Evolutionary conservation across 176 grass and related monocot species (phyloP).

Genomic region (Zea mays): DNA sequence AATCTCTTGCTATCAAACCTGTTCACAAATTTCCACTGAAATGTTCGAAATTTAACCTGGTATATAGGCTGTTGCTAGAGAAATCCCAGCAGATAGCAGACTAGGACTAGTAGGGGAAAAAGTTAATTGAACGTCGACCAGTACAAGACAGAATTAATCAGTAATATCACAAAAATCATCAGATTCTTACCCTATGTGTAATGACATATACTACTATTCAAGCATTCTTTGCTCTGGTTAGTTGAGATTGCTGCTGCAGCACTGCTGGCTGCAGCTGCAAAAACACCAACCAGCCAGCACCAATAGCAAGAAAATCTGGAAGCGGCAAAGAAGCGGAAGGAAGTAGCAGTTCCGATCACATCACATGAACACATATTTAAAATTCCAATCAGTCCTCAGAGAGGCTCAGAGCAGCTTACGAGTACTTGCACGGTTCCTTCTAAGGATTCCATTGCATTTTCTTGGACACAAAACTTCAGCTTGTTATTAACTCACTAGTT

Average conservation of each 20-base stretch:
- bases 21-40: conserved; percentile 24
- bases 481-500: conserved; percentile 24
- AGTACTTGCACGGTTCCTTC: conserved; percentile 17
- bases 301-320: not conserved
- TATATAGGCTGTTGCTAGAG: not conserved
- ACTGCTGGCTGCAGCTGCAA: not conserved
- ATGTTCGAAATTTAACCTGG: conserved; percentile 16
- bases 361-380: too few species aligned
- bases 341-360: not conserved
- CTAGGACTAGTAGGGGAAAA: conserved; percentile 15
- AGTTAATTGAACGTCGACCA: conserved; percentile 2
- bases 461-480: conserved; percentile 26
- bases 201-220: not conserved
- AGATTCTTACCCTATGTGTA: not conserved
- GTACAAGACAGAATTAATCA: conserved; percentile 18
- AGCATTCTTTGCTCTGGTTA: not conserved
- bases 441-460: conserved; percentile 26
- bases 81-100: conserved; percentile 3
- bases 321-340: not conserved
- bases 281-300: not conserved
- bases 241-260: not conserved
- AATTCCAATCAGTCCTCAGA: too few species aligned
- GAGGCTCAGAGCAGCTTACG: not conserved
- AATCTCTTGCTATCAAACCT: conserved; percentile 99
- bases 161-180: not conserved